Evolutionary conservation across 1,284 basidiomycete genomes (phyloP), one percentile per base, ranked within the genome.

Genomic region (Inonotus obliquus): DNA sequence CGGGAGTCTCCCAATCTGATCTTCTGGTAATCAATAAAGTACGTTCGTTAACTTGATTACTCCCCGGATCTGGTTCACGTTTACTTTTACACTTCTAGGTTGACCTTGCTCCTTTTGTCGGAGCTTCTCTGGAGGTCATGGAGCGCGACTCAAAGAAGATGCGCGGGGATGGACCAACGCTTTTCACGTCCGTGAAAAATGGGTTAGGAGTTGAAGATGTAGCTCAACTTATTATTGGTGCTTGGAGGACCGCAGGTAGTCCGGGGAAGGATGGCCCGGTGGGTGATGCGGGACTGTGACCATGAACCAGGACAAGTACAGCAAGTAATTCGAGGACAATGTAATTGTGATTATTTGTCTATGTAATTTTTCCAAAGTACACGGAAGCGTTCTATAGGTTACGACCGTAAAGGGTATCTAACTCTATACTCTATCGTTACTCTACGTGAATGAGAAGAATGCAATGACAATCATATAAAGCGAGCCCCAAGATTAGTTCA

Each of bases 21-120:
- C 79, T 99, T 37, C 78, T 99, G 55, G 87, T 99, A 27, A 86
- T 99, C 69, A 99, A 99, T 81, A 98, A 98, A 82, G 94, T 89
- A 52, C 37, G 39, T 48, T 55, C 45, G 48, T 61, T 52, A 29
- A 32, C 32, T 65, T 29, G 14, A 45, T 39, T 35, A 38, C 21
- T 9, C 56, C 25, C 21, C 29, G 47, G 45, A 14, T 52, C 25
- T 21, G 48, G 10, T 17, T 19, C 4, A 53, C 54, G 25, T 13
- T 6, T 1, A 32, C n/a, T n/a, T n/a, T n/a, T 10, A 9, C 32
- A 32, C 2, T 4, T n/a, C 21, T 52, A 97, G 94, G 94, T 85
- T 65, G 95, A 98, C 74, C 83, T 99, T 23, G 96, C 96, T 1
- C 89, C 89, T 6, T 83, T 97, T 73, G 96, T 99, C 62, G 90